These are phyloP conservation scores for Viola odorata DNA, from an alignment of 345 rosid genomes.

Conservation along the genomic window DNA sequence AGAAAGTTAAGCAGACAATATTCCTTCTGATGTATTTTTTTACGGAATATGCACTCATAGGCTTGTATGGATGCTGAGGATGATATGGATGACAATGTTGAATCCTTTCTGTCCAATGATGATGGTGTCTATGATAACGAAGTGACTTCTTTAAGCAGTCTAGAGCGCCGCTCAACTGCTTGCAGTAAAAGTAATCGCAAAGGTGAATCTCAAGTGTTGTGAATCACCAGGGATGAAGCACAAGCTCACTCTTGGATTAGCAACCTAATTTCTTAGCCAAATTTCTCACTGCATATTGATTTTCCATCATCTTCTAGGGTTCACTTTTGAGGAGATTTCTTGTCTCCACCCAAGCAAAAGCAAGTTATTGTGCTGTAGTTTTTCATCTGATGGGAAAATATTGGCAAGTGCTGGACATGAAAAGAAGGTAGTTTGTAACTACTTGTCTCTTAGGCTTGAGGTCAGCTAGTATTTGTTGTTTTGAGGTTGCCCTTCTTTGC, in stretches of 20 bases:
- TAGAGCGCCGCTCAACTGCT: constrained; percentile 6
- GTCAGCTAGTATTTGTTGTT: background rate
- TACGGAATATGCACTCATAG: constrained; percentile 13
- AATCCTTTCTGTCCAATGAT: constrained; percentile 12
- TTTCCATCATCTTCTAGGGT: constrained; percentile 15
- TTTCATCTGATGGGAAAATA: constrained; percentile 23
- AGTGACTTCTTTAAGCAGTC: constrained; percentile 12
- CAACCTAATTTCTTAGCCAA: too few relatives aligned
- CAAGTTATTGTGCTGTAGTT: constrained; percentile 27
- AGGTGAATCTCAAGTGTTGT: constrained; percentile 17
- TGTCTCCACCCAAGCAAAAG: constrained; percentile 21
- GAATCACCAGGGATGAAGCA: background rate
- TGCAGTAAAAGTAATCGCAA: constrained; percentile 8
- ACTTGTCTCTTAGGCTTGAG: constrained; percentile 6
- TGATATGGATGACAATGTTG: constrained; percentile 14
- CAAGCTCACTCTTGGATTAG: background rate
- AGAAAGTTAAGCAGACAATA: background rate
- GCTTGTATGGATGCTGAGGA: constrained; percentile 14
- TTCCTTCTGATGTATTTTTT: background rate
- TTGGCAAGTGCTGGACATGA: constrained; percentile 29
- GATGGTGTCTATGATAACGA: constrained; percentile 6
- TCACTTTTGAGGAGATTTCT: constrained; percentile 22
- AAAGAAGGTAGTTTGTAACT: constrained; percentile 22
- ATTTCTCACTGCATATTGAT: background rate
- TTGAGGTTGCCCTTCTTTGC: constrained; percentile 3